phyloP scores from a whole-genome alignment of 768 basidiomycete species.

The Russula ochroleuca region DNA sequence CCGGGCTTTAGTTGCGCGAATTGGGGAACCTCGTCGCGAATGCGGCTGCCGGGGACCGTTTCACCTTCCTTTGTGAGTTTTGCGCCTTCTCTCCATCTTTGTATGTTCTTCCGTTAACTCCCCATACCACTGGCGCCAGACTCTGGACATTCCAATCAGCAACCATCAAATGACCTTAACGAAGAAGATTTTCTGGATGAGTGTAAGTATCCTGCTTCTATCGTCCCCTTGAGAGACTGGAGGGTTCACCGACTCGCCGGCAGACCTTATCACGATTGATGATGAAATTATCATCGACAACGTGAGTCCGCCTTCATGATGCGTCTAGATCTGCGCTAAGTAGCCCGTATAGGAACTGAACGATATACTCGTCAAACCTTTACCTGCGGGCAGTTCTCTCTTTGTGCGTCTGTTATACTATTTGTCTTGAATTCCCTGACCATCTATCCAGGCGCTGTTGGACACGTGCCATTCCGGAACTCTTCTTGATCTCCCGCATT shows the following conservation, averaged over 20 bases:
- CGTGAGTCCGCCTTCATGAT: constrained; percentile 11
- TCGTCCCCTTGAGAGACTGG: background rate
- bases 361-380: constrained; percentile 24
- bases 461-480: constrained; percentile 31
- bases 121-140: background rate
- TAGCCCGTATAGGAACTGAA: constrained; percentile 27
- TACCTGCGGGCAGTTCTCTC: constrained; percentile 27
- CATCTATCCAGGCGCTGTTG: constrained; percentile 24
- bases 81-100: background rate
- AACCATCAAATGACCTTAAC: constrained; percentile 17
- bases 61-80: constrained; percentile 32
- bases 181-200: constrained; percentile 23
- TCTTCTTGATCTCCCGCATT: constrained; percentile 28
- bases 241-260: background rate
- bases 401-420: constrained; percentile 16
- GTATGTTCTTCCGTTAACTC: background rate
- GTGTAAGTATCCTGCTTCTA: background rate
- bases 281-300: constrained; percentile 28
- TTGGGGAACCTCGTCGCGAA: constrained; percentile 25
- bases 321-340: background rate
- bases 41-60: constrained; percentile 29
- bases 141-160: constrained; percentile 22
- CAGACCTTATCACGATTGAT: constrained; percentile 24
- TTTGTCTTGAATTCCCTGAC: background rate
- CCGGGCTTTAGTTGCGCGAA: constrained; percentile 15